Percentiles rank a stretch among this genome's conserved stretches.
These are phyloP conservation scores for Calonectria hawksworthii DNA, from an alignment of 2,329 filamentous ascomycete species.

Conservation along the genomic window DNA sequence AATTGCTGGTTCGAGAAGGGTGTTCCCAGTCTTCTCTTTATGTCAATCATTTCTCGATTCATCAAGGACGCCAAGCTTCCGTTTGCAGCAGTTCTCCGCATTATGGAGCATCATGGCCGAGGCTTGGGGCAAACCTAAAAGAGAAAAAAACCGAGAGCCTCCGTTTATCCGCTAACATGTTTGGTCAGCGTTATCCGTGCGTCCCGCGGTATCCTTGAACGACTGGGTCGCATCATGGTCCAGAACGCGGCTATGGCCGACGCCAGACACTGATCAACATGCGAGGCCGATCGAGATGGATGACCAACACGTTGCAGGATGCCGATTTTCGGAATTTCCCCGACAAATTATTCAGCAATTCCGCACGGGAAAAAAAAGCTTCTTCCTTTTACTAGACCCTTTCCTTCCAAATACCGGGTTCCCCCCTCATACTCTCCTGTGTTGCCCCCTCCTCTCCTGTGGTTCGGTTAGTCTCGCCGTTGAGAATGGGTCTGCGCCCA, in stretches of 20 bases:
- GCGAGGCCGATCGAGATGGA: not conserved
- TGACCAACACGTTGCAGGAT: not conserved
- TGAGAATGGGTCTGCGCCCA: not conserved
- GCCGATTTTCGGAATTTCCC: not conserved
- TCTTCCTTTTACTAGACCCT: not conserved
- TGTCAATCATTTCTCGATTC: not conserved
- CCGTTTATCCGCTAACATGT: not conserved
- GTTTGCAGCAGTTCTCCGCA: not conserved
- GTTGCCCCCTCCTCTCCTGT: not conserved
- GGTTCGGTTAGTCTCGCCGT: not conserved
- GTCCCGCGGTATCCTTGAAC: not conserved
- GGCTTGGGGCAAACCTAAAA: not conserved
- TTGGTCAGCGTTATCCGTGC: not conserved
- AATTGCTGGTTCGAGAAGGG: not conserved
- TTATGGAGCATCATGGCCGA: not conserved
- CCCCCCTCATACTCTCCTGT: not conserved
- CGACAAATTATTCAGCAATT: not conserved
- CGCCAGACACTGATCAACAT: not conserved
- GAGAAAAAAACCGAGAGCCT: not conserved
- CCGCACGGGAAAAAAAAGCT: too few species aligned
- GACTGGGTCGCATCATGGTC: not conserved
- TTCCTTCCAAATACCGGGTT: too few species aligned
- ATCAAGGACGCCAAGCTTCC: not conserved
- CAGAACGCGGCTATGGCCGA: not conserved
- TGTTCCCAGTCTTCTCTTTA: not conserved